Evolutionary conservation across 225 moss, liverwort and hornwort genomes (phyloP), one percentile per base, ranked within the genome.

Genomic region (Climacium dendroides): DNA sequence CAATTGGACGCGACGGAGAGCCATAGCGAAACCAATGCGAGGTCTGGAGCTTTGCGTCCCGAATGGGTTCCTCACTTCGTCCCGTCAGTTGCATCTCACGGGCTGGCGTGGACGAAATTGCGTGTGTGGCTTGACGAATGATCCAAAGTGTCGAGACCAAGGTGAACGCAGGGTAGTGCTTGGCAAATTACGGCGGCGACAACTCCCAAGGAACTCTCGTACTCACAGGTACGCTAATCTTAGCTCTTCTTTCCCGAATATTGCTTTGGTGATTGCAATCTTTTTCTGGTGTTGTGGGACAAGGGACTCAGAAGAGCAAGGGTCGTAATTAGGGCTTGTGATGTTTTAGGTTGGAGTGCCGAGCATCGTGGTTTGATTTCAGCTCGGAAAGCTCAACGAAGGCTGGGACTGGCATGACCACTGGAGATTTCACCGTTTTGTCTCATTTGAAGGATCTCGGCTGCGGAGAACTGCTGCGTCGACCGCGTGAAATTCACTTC

Each of bases 361-460:
- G 86, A 78, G 94, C 95, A 20, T 93, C 95, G 57, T 96, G 96
- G 95, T 96, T 96, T 82, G 96, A 96, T 74, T 92, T 96, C 86
- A 90, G 78, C 87, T 88, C 93, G 59, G 96, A 94, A 75, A 91
- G 94, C 89, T 87, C 94, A 69, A 89, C 88, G 84, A 87, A 87
- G 86, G 41, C 87, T 25, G 89, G 88, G 35, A 79, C 79, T 35
- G 87, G 89, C 57, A 74, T 93, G 89, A 89, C 87, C 29, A 82
- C 94, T 7, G 96, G 95, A 16, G 96, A 96, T 78, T 96, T 96
- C 89, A 90, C 93, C 80, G 85, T 96, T 55, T 86, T 96, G 85
- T 94, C 95, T 52, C 94, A 94, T 86, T 87, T 96, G 90, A 94
- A 91, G 86, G 90, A 94, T 79, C 96, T 96, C 24, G 96, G 94